Evolutionary conservation across 225 moss, liverwort and hornwort genomes (phyloP), one percentile per base, ranked within the genome.

Genomic region (Polytrichum commune): DNA sequence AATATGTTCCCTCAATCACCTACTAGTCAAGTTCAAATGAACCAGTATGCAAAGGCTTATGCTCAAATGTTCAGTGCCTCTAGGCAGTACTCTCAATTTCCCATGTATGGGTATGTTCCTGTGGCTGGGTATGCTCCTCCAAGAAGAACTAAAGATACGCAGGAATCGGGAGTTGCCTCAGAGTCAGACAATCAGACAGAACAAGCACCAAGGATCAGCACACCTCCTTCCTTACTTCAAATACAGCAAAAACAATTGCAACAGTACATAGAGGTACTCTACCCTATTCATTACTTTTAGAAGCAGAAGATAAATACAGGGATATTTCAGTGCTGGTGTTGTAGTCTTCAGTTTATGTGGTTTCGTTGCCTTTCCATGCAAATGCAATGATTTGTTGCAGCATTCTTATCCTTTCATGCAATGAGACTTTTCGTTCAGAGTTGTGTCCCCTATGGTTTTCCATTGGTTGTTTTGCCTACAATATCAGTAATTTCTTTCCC

Each of bases 191-290:
- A 57, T 65, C 78, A 77, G 77, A 77, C 67, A 74, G 77, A 63
- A 30, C 71, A 82, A 62, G 82, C 62, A 58, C 53, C 77, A 18
- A 65, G 63, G 27, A 72, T 56, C 65, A 56, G 69, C 55, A 70
- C 60, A 63, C 73, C 78, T 65, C 73, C 82, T 30, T 82, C 83
- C 53, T 81, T 84, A 68, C 83, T 87, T 67, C 80, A 83, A 63
- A 70, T 76, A 57, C 89, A 91, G 65, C 82, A 88, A 24, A 74
- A 24, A 62, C 93, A 90, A 35, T 73, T 93, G 76, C 83, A 86
- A 62, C 85, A 88, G 22, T 91, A 82, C 76, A 93, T 93, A 30
- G 86, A 91, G 95, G 95, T 95, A 78, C 30, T 58, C 18, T 72
- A 54, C 26, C 46, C 46, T 9, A 16, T 46, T 4, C 4, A 46